These are phyloP conservation scores for Orychophragmus violaceus DNA, from an alignment of 345 rosid species.

Conservation along the genomic window DNA sequence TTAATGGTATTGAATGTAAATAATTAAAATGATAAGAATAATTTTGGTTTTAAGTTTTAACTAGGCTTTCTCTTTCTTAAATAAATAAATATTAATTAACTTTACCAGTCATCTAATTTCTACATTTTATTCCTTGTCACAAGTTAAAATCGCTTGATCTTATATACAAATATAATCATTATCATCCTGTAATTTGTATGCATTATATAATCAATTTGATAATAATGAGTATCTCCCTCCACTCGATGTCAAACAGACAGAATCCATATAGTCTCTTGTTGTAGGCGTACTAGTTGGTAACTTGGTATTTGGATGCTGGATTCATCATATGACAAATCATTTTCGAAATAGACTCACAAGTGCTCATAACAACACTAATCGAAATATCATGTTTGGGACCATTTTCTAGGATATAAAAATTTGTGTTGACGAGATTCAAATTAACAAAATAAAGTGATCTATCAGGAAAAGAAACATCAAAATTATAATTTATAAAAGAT, in stretches of 20 bases:
- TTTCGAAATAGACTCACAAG: slow-evolving; percentile 7
- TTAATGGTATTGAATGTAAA: no score
- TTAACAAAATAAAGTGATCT: background rate
- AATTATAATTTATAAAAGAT: background rate
- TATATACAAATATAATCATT: background rate
- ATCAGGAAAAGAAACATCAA: background rate
- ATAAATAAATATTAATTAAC: no score
- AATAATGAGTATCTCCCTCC: background rate
- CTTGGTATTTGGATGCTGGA: background rate
- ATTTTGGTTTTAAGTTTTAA: no score
- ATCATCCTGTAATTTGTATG: background rate
- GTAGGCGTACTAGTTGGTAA: background rate
- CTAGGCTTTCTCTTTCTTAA: no score
- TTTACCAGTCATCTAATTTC: no score
- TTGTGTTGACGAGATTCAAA: background rate
- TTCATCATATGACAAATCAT: background rate
- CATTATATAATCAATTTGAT: background rate
- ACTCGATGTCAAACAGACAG: background rate
- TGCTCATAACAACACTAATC: background rate
- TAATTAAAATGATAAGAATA: no score
- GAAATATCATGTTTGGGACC: slow-evolving; percentile 1
- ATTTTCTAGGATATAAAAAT: background rate
- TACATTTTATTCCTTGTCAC: background rate
- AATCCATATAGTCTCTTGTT: background rate
- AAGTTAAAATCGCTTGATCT: no score